phyloP scores from a whole-genome alignment of 179 eudicot genomes.

The Beta macrorhiza region DNA sequence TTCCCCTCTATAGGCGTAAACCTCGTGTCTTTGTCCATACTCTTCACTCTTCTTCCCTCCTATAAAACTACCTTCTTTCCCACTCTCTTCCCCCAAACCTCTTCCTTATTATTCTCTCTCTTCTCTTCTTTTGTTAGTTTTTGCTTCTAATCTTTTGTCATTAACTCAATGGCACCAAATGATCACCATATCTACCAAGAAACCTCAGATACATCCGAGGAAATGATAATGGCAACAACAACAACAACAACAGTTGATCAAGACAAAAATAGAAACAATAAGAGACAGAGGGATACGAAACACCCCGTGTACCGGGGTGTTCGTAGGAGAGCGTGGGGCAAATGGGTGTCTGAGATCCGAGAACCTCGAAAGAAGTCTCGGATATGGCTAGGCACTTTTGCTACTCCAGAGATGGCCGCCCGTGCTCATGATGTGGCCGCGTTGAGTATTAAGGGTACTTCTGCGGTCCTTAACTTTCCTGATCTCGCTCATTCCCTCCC shows the following conservation, averaged over 20 bases:
- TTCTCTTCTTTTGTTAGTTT: not conserved
- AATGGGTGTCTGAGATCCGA: slow-evolving; percentile 84
- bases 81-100: not conserved
- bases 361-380: slow-evolving; percentile 75
- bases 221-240: too few relatives aligned
- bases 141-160: not conserved
- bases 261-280: not conserved
- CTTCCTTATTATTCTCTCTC: not conserved
- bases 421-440: slow-evolving; percentile 91
- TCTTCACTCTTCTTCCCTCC: slow-evolving; percentile 21
- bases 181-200: not conserved
- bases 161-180: slow-evolving; percentile 17
- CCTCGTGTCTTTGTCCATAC: slow-evolving; percentile 32
- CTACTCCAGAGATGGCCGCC: slow-evolving; percentile 78
- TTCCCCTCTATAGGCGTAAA: slow-evolving; percentile 11
- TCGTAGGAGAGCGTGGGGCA: slow-evolving; percentile 75
- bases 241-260: not conserved
- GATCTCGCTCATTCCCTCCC: slow-evolving; percentile 46
- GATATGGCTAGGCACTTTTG: slow-evolving; percentile 80
- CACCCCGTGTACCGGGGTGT: slow-evolving; percentile 68
- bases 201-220: slow-evolving; percentile 10
- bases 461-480: slow-evolving; percentile 74
- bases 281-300: slow-evolving; percentile 32
- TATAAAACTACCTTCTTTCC: slow-evolving; percentile 27
- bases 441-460: slow-evolving; percentile 49